phyloP scores from a whole-genome alignment of 1,139 yeast genomes.

The Nakaseomyces uthaithaninus region DNA sequence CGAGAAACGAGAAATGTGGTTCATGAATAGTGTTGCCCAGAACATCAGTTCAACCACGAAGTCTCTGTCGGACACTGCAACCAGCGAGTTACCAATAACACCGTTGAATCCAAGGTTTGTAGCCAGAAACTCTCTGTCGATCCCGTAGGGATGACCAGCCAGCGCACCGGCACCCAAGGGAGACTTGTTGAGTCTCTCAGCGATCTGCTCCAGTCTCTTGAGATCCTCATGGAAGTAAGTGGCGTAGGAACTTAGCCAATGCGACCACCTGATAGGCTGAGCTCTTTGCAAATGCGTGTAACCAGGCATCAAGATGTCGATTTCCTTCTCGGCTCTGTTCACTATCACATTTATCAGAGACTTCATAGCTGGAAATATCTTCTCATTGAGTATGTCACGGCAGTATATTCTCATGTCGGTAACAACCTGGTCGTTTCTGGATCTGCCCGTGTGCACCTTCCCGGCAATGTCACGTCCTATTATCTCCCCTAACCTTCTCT shows the following conservation, averaged over 20 bases:
- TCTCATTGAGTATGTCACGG: slow-evolving; percentile 60
- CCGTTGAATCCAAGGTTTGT: slow-evolving; percentile 67
- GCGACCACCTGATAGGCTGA: slow-evolving; percentile 98
- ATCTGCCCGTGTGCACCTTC: slow-evolving; percentile 96
- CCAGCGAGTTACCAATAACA: slow-evolving; percentile 87
- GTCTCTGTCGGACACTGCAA: slow-evolving; percentile 96
- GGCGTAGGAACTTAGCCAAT: slow-evolving; percentile 91
- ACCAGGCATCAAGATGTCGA: slow-evolving; percentile 94
- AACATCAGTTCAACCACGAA: slow-evolving; percentile 94
- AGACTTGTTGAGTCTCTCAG: slow-evolving; percentile 73
- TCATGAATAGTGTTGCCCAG: slow-evolving; percentile 94
- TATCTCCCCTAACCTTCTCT: slow-evolving; percentile 91
- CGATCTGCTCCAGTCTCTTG: slow-evolving; percentile 71
- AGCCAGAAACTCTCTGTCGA: slow-evolving; percentile 86
- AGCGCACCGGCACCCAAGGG: slow-evolving; percentile 97
- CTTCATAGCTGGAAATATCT: slow-evolving; percentile 50
- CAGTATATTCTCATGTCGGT: slow-evolving; percentile 95
- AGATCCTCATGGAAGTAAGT: slow-evolving; percentile 89
- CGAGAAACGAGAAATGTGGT: slow-evolving; percentile 86
- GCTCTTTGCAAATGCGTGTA: slow-evolving; percentile 98
- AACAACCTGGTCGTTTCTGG: slow-evolving; percentile 97
- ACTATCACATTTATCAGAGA: slow-evolving; percentile 58
- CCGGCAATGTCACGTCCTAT: slow-evolving; percentile 93
- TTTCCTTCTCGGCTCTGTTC: slow-evolving; percentile 73
- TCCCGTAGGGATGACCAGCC: slow-evolving; percentile 98